Percentiles rank a stretch among this genome's conserved stretches.
phyloP scores from a whole-genome alignment of 768 basidiomycete species.

The Naganishia vishniacii region DNA sequence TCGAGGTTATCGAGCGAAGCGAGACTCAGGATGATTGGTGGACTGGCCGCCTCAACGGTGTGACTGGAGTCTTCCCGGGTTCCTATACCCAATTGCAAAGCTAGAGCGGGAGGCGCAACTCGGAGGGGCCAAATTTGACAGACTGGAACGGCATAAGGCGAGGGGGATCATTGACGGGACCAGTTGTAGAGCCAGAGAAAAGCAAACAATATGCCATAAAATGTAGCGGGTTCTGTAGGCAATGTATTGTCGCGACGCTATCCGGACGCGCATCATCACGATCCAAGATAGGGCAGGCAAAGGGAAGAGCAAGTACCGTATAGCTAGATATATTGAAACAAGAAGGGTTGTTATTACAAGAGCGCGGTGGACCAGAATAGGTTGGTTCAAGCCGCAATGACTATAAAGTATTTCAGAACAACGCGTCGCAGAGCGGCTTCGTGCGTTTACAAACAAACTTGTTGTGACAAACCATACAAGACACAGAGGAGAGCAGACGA shows the following conservation, averaged over 20 bases:
- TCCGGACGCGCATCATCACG: no score
- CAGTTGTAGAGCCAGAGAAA: background rate
- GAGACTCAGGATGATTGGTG: constrained; percentile 86
- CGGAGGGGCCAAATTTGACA: no score
- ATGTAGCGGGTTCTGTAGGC: no score
- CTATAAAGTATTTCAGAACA: background rate
- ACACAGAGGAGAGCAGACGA: background rate
- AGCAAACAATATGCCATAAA: background rate
- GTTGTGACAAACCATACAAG: background rate
- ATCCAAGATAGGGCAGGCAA: no score
- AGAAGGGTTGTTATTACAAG: constrained; percentile 8
- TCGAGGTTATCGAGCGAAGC: constrained; percentile 61
- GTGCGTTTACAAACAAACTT: background rate
- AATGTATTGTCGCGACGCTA: background rate
- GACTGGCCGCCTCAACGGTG: constrained; percentile 64
- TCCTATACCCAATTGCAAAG: constrained; percentile 42
- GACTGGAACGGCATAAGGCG: no score
- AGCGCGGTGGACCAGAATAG: background rate
- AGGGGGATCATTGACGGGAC: no score
- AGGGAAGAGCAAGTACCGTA: no score
- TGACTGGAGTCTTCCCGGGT: constrained; percentile 67
- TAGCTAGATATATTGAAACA: constrained; percentile 14
- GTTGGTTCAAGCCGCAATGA: background rate
- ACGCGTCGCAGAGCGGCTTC: background rate
- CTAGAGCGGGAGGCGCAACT: constrained; percentile 4